A percentile compares a stretch with the other conserved stretches of the same genome.
Conservation (phyloP, 345 rosid genomes). For the Erodium maritimum region DNA sequence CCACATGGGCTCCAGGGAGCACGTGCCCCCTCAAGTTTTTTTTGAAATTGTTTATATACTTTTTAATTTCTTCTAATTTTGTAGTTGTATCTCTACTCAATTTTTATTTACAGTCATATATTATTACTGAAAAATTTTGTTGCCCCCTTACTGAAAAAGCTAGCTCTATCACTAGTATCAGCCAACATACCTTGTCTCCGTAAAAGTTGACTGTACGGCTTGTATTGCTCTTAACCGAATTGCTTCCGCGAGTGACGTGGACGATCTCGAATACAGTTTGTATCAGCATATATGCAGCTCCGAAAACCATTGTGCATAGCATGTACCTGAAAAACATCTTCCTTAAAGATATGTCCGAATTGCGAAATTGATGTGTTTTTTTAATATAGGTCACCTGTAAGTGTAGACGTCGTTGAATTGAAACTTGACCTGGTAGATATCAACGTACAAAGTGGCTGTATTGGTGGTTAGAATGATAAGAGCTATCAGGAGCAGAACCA, state of each 20-base stretch:
- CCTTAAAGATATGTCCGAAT: neutral
- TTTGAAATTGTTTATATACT: no score
- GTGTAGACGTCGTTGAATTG: slow-evolving; percentile 15
- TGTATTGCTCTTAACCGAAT: neutral
- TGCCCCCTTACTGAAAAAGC: no score
- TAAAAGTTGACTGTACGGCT: slow-evolving; percentile 16
- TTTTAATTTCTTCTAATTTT: no score
- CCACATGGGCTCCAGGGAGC: no score
- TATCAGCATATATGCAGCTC: slow-evolving; percentile 19
- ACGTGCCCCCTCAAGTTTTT: no score
- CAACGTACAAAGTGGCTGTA: neutral
- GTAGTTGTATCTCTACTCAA: no score
- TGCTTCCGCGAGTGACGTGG: slow-evolving; percentile 12
- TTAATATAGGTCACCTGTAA: slow-evolving; percentile 10
- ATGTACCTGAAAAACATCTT: slow-evolving; percentile 14
- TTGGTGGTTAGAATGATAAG: slow-evolving; percentile 4
- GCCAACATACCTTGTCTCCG: slow-evolving; percentile 27
- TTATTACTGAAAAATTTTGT: no score
- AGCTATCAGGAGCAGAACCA: slow-evolving; percentile 9
- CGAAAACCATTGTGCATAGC: slow-evolving; percentile 19
- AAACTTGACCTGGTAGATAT: neutral
- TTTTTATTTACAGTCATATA: no score
- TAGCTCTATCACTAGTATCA: no score
- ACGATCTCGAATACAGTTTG: slow-evolving; percentile 10
- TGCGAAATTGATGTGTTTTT: no score